Conservation (phyloP, 2,329 filamentous ascomycete species). For the Penicillium sp. region DNA sequence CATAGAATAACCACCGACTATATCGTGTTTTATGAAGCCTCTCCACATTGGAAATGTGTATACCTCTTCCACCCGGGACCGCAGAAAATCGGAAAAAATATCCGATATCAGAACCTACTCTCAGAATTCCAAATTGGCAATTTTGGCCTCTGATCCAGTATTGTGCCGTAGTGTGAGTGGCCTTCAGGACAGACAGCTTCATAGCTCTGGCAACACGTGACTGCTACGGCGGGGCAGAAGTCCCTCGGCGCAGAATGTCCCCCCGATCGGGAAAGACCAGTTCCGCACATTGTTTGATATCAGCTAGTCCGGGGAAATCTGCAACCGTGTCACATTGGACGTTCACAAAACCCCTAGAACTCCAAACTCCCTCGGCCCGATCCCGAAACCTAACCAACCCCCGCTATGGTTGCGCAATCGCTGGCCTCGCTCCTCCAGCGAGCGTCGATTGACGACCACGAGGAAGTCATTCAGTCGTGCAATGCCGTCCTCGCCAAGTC, state of each 20-base stretch:
- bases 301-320: conserved; percentile 11
- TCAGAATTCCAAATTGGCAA: not conserved
- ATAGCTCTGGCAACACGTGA: conserved; percentile 15
- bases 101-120: not conserved
- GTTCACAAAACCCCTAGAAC: not conserved
- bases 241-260: conserved; percentile 10
- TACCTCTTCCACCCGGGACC: not conserved
- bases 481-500: conserved; percentile 59
- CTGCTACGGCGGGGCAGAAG: conserved; percentile 19
- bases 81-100: not conserved
- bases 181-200: not conserved
- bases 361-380: not conserved
- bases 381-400: conserved; percentile 5
- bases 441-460: conserved; percentile 62
- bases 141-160: not conserved
- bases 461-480: conserved; percentile 61
- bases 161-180: not conserved
- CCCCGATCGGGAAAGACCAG: conserved; percentile 23
- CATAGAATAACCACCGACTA: too few species aligned
- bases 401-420: conserved; percentile 47
- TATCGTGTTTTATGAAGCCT: not conserved
- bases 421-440: conserved; percentile 59
- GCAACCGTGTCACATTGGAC: conserved; percentile 7
- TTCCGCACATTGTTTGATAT: conserved; percentile 26
- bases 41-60: not conserved